These are phyloP conservation scores for Phoma sp. DNA, from an alignment of 2,329 filamentous ascomycete species.

Conservation along the genomic window DNA sequence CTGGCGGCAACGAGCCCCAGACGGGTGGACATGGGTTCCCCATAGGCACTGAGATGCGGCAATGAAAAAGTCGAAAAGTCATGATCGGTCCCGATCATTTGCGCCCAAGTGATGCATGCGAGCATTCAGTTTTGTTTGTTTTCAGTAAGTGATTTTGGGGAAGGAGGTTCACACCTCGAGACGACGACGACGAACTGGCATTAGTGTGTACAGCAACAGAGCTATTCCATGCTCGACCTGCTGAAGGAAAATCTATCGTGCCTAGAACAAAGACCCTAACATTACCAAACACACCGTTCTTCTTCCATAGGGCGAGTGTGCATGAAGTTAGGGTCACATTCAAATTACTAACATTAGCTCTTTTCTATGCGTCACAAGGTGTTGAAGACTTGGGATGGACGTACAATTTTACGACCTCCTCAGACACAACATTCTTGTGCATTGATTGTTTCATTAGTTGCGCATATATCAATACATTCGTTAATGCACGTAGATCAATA, in stretches of 20 bases:
- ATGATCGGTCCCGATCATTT: slow-evolving; percentile 25
- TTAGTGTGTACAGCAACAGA: slow-evolving; percentile 75
- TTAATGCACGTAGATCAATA: slow-evolving; percentile 13
- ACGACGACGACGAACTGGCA: slow-evolving; percentile 53
- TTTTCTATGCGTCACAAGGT: not conserved
- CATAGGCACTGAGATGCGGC: slow-evolving; percentile 45
- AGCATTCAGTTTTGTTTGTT: slow-evolving; percentile 14
- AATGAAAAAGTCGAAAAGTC: slow-evolving; percentile 48
- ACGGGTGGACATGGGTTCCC: slow-evolving; percentile 38
- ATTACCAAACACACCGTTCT: slow-evolving; percentile 71
- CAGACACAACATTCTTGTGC: not conserved
- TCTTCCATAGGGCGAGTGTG: slow-evolving; percentile 61
- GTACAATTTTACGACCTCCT: not conserved
- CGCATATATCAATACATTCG: slow-evolving; percentile 15
- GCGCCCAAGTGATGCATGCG: slow-evolving; percentile 34
- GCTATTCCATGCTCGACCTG: slow-evolving; percentile 64
- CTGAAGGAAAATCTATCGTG: slow-evolving; percentile 71
- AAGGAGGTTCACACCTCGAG: slow-evolving; percentile 23
- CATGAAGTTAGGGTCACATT: slow-evolving; percentile 69
- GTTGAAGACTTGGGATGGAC: not conserved
- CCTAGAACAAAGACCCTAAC: slow-evolving; percentile 63
- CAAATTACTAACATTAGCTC: slow-evolving; percentile 17
- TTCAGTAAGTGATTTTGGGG: slow-evolving; percentile 17
- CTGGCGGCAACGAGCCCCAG: slow-evolving; percentile 45
- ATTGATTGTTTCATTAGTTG: not conserved